Evolutionary conservation across 768 basidiomycete genomes (phyloP).

Genomic region (Trametes meyenii): DNA sequence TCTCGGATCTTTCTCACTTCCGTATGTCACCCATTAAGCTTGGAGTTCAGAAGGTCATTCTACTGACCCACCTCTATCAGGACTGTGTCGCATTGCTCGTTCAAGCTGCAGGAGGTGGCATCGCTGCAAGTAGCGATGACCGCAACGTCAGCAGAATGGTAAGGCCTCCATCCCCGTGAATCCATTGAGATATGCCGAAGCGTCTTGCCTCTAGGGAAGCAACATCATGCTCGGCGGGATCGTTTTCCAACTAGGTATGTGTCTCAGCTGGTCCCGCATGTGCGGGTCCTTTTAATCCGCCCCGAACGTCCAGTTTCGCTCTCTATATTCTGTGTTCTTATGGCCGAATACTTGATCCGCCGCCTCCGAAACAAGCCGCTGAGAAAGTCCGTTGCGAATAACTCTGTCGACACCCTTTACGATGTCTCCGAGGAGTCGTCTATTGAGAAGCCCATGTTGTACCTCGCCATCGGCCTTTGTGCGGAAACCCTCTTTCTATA

Average conservation of each 20-base stretch:
- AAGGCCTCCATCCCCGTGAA: neutral
- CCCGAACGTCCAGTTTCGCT: neutral
- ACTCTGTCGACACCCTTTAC: neutral
- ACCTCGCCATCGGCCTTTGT: constrained; percentile 1
- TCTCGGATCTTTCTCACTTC: neutral
- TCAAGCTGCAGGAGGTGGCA: neutral
- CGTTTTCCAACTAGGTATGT: constrained; percentile 27
- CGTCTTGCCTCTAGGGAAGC: constrained; percentile 3
- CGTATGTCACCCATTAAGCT: neutral
- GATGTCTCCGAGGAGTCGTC: neutral
- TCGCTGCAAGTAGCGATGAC: neutral
- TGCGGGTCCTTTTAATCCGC: neutral
- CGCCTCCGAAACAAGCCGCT: constrained; percentile 23
- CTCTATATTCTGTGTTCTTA: neutral
- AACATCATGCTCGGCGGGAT: constrained; percentile 34
- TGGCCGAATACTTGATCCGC: neutral
- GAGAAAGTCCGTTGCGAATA: neutral
- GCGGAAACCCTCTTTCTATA: constrained; percentile 11
- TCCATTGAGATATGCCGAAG: neutral
- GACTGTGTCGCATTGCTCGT: constrained; percentile 1
- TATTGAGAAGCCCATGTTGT: constrained; percentile 1
- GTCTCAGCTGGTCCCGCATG: neutral
- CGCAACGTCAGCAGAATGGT: neutral
- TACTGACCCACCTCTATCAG: neutral
- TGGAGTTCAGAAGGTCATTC: neutral